Evolutionary conservation across 2,329 filamentous ascomycete species (phyloP), one percentile per base, ranked within the genome.

Genomic region (Chaetomium sp.): DNA sequence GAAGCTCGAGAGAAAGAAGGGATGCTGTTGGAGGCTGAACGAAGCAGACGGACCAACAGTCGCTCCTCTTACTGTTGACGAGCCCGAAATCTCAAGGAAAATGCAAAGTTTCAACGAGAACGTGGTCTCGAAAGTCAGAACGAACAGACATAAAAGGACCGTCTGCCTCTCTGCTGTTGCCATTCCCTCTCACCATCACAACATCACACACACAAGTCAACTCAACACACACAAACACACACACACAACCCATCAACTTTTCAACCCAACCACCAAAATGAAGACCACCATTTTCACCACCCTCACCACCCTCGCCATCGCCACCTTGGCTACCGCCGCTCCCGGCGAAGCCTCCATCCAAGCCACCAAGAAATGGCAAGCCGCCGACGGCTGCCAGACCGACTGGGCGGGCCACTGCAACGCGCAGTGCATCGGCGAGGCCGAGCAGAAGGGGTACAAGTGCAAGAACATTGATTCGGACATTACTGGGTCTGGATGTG

Each of bases 391-490:
- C 19, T 54, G 52, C 52, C 48, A 49, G 42, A 54, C 33, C 38
- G 52, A 54, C 43, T 54, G 52, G 52, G 14, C 8, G 10, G 38
- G 12, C 8, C 42, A 45, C 36, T 49, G 44, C 44, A 41, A 48
- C 45, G 12, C 19, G 9, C 52, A 54, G 44, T 54, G 52, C 36
- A 27, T 35, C 3, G 52, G 52, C 44, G 52, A 54, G 44, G 42
- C 52, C 14, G 34, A 40, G n/a, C n/a, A 41, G 36, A 49, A 49
- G 52, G 8, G 19, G n/a, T 53, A 35, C n/a, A 44, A n/a, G 42
- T 53, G 40, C 50, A 47, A 40, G 50, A 27, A 46, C 4, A 12
- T 53, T 6, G 42, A 53, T 41, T 53, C 50, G 10, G 43, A 47
- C 6, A 53, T 53, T 34, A 53, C 44, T 5, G 35, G 50, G 14